phyloP scores from a whole-genome alignment of 1,284 basidiomycete genomes.

The Hypsizygus ulmarius region DNA sequence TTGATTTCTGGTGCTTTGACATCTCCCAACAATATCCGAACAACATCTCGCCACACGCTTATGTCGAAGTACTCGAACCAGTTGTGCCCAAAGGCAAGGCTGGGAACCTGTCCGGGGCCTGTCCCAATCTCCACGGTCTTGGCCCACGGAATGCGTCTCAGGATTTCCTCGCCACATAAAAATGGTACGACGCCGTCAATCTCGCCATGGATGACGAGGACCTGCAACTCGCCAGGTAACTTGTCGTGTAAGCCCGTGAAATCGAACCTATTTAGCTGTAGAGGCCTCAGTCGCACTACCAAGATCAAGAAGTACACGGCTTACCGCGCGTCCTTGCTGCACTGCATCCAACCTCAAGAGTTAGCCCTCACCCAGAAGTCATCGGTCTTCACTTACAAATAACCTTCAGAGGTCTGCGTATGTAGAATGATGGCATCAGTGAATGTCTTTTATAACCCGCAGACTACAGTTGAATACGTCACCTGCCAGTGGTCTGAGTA shows the following conservation, averaged over 20 bases:
- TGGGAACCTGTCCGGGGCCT: constrained; percentile 36
- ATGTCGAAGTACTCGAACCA: constrained; percentile 48
- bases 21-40: constrained; percentile 33
- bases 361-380: constrained; percentile 1
- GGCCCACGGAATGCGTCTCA: constrained; percentile 37
- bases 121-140: constrained; percentile 32
- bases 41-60: constrained; percentile 38
- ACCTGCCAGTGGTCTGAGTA: constrained; percentile 30
- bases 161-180: constrained; percentile 32
- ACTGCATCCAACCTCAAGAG: constrained; percentile 21
- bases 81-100: constrained; percentile 40
- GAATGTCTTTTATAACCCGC: neutral
- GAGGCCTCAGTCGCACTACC: neutral
- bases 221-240: constrained; percentile 29
- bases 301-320: constrained; percentile 1
- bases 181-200: constrained; percentile 40
- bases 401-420: constrained; percentile 25
- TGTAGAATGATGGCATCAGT: neutral
- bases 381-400: constrained; percentile 25
- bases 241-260: constrained; percentile 33
- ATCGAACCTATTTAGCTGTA: constrained; percentile 33
- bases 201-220: constrained; percentile 43
- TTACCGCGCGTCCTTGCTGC: constrained; percentile 34
- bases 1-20: neutral
- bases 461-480: constrained; percentile 5